Percentiles rank a stretch among this genome's conserved stretches.
These are phyloP conservation scores for Nakazawaea sp. DNA, from an alignment of 805 yeast species.

Conservation along the genomic window DNA sequence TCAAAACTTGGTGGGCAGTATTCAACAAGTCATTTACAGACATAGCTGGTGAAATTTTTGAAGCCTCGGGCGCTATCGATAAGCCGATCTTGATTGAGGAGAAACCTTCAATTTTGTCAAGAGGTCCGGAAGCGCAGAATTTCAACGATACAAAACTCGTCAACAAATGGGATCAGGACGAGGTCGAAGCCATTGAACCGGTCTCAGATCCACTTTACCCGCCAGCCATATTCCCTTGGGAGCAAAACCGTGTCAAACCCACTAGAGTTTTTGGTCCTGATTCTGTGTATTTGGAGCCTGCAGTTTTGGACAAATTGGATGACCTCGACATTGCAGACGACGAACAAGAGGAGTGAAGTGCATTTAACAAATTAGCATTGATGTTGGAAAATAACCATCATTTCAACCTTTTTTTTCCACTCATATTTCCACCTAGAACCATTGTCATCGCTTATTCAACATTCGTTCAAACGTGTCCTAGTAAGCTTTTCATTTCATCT, in stretches of 20 bases:
- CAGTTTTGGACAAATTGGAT: slow-evolving; percentile 2
- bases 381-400: too few relatives aligned
- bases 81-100: slow-evolving; percentile 7
- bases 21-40: slow-evolving; percentile 16
- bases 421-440: too few relatives aligned
- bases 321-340: slow-evolving; percentile 17
- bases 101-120: neutral
- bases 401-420: too few relatives aligned
- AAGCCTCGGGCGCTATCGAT: slow-evolving; percentile 6
- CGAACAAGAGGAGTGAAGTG: neutral
- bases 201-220: slow-evolving; percentile 17
- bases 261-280: slow-evolving; percentile 8
- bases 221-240: slow-evolving; percentile 32
- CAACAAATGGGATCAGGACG: slow-evolving; percentile 17
- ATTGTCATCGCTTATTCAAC: too few relatives aligned
- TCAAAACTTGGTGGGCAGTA: slow-evolving; percentile 23
- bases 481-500: too few relatives aligned
- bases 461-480: too few relatives aligned
- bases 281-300: slow-evolving; percentile 1
- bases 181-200: neutral
- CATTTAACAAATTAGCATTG: neutral
- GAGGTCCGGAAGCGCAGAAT: slow-evolving; percentile 26
- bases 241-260: slow-evolving; percentile 10
- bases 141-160: slow-evolving; percentile 17
- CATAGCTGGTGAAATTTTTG: slow-evolving; percentile 13